Evolutionary conservation across 257 asterid species (phyloP).

Genomic region (Dorcoceras hygrometricum): DNA sequence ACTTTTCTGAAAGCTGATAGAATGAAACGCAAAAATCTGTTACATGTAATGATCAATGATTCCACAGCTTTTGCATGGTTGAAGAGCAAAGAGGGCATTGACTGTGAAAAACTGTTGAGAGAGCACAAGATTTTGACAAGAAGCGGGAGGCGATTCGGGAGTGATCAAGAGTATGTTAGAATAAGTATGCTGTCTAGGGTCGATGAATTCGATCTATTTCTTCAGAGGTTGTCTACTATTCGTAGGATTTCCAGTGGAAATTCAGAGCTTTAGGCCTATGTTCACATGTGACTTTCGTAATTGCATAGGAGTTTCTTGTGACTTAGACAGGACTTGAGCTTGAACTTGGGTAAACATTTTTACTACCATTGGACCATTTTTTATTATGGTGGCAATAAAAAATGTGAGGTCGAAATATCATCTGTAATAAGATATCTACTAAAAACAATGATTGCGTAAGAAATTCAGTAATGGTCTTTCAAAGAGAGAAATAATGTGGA

Average conservation of each 20-base stretch:
- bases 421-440: not conserved
- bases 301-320: not conserved
- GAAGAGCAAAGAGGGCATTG: constrained; percentile 48
- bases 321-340: not conserved
- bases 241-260: constrained; percentile 25
- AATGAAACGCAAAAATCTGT: not conserved
- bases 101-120: constrained; percentile 48
- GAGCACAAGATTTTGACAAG: constrained; percentile 54
- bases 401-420: not conserved
- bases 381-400: not conserved
- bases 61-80: constrained; percentile 85
- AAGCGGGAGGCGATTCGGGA: constrained; percentile 66
- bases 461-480: no score
- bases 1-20: no score
- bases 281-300: not conserved
- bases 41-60: not conserved
- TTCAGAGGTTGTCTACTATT: constrained; percentile 51
- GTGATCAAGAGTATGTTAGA: constrained; percentile 28
- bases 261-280: constrained; percentile 8
- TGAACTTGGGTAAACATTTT: not conserved
- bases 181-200: constrained; percentile 28
- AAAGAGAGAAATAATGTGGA: no score
- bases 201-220: constrained; percentile 50
- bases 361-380: not conserved
- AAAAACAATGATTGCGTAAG: no score